Evolutionary conservation across 352 stramenopile genomes (phyloP), one percentile per base, ranked within the genome.

Genomic region (Pythium inflatum): DNA sequence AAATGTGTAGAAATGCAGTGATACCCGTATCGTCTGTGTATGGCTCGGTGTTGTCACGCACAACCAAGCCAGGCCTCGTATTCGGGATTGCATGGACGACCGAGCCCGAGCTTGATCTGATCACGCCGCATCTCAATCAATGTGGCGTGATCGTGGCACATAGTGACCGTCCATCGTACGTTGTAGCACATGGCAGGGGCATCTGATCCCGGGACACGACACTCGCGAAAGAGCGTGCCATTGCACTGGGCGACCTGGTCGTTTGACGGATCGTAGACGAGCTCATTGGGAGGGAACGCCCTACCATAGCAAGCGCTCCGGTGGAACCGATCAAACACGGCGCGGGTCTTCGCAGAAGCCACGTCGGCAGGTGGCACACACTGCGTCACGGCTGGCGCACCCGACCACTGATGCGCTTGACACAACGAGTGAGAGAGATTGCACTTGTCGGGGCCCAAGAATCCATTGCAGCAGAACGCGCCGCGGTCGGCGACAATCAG

Each of bases 151-250:
- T 30, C 34, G 25, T 67, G 36, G 27, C 60, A 67, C 60, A 48
- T n/a, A 3, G 59, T 27, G 5, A 48, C 46, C 60, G 59, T 67
- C 60, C 60, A 59, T 22, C 60, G 60, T 24, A 48, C 7, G 60
- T 67, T 67, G 48, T 67, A 64, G 48, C 60, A 67, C 60, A 67
- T 67, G 30, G 31, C 60, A 1, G 48, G 34, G 16, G 25, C 56
- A 1, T 51, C 24, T 4, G 27, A 65, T 25, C 22, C 59, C 2
- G 53, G 13, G 27, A 71, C 31, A 3, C 20, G 8, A 38, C 80
- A 86, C 50, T 79, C 43, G n/a, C 74, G 69, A 55, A 79, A 85
- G 31, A 85, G 53, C 3, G 64, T 79, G 1, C 80, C 80, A 41
- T 82, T 75, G 69, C 77, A 87, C 13, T 73, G 55, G 9, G 64